Percentiles rank a stretch among this genome's conserved stretches.
Evolutionary conservation across 345 rosid species (phyloP).

Genomic region (Reutealis trisperma): DNA sequence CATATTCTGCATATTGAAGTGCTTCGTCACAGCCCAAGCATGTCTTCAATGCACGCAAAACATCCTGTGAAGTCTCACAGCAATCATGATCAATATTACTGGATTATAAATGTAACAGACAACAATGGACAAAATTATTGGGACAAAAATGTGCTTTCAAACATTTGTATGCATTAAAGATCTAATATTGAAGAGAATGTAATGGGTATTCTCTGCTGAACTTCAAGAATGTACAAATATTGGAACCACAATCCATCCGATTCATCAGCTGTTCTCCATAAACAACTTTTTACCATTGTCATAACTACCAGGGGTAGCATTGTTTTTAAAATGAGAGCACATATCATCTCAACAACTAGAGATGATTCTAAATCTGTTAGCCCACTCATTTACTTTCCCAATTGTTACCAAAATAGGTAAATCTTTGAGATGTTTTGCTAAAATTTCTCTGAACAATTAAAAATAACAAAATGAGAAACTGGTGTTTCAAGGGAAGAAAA

Average conservation of each 20-base stretch:
- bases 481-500: background rate
- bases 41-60: slow-evolving; percentile 62
- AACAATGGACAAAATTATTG: background rate
- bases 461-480: background rate
- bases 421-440: too few species aligned
- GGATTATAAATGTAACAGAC: background rate
- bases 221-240: background rate
- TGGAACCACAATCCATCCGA: background rate
- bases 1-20: slow-evolving; percentile 78
- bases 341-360: too few species aligned
- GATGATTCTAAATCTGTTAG: too few species aligned
- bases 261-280: too few species aligned
- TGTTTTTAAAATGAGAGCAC: too few species aligned
- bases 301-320: too few species aligned
- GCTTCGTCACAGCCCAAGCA: slow-evolving; percentile 70
- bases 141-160: background rate
- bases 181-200: background rate
- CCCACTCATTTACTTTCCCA: too few species aligned
- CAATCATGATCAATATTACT: background rate
- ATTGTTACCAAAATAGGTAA: too few species aligned
- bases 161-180: background rate
- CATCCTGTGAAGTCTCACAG: slow-evolving; percentile 46
- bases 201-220: background rate
- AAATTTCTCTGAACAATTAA: background rate
- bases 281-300: too few species aligned